phyloP scores from a whole-genome alignment of 2,329 filamentous ascomycete species.

The Pseudonectria buxi region DNA sequence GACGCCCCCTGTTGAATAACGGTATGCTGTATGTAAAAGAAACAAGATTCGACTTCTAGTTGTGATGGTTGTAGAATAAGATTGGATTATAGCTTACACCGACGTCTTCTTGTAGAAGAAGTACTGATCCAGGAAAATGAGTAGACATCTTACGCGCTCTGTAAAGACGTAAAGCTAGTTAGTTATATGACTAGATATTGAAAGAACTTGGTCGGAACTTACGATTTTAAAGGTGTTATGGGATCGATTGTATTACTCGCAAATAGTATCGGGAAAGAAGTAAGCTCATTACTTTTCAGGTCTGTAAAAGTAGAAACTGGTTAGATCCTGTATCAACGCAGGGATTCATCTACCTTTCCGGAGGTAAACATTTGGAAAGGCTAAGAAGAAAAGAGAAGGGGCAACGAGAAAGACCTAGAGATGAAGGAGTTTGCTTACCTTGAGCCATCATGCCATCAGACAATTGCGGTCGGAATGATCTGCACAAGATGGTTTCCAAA shows the following conservation, averaged over 20 bases:
- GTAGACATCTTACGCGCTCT: constrained; percentile 24
- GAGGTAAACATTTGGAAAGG: no score
- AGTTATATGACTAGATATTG: constrained; percentile 2
- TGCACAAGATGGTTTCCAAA: constrained; percentile 19
- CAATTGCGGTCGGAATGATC: constrained; percentile 17
- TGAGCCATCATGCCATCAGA: constrained; percentile 24
- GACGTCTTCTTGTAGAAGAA: constrained; percentile 26
- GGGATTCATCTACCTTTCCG: no score
- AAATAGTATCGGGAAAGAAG: constrained; percentile 32
- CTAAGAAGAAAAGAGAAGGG: no score
- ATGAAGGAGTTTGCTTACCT: constrained; percentile 11
- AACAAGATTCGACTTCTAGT: constrained; percentile 10
- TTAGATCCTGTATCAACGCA: no score
- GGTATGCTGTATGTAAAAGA: constrained; percentile 21
- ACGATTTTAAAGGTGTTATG: constrained; percentile 30
- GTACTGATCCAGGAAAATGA: constrained; percentile 23
- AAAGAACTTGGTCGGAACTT: constrained; percentile 9
- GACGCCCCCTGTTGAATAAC: constrained; percentile 23
- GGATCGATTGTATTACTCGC: constrained; percentile 33
- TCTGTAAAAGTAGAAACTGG: constrained; percentile 12
- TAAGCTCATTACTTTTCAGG: constrained; percentile 14
- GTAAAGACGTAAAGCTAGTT: constrained; percentile 6
- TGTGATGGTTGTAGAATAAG: neutral
- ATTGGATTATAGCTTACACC: constrained; percentile 23
- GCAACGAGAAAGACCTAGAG: no score